Base-by-base conservation (phyloP, 169 alveolate species). In the Cryptosporidium muris region DNA sequence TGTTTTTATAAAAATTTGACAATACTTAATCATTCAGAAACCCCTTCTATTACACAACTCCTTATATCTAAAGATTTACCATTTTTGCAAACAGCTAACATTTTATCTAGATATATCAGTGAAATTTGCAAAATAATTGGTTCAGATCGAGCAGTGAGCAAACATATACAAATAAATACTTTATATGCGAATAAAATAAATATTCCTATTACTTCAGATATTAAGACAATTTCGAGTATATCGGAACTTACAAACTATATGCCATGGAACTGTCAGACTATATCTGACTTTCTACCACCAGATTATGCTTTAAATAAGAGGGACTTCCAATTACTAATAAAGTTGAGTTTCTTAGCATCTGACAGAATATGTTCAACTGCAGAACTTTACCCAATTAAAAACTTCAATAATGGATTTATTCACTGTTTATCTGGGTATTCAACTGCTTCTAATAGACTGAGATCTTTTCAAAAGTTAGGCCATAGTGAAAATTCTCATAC, bases 241-340 rank as follows among this genome's bases (percentile, higher is more conserved):
- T 51, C 40, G 40, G 8, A 14, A 25, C 47, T 74, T 43, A 16
- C 74, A 16, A 25, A 12, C 3, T 40, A 4, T 38, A 16, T 74
- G 36, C 85, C 85, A 4, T 74, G 85, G 85, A 25, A 4, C 2
- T 6, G 34, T 1, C 40, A 53, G 6, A 60, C 6, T 14, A 34
- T 14, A 4, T 60, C 38, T 4, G 11, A 16, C 11, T 16, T n/a
- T n/a, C 45, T 74, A n/a, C 85, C 66, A 5, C 9, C 4, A 6
- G 85, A 37, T 4, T 58, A 58, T 11, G 63, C 14, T 25, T 14
- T 58, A 34, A 74, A 74, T 9, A 56, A 16, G 37, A 56, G 47
- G 2, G 85, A 74, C n/a, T 74, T 74, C 45, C 74, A 74, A 52
- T 68, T 58, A 9, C 60, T 74, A 25, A 34, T 54, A 74, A 47